Conservation (phyloP, 106 monocot genomes). For the Platanthera zijinensis region DNA sequence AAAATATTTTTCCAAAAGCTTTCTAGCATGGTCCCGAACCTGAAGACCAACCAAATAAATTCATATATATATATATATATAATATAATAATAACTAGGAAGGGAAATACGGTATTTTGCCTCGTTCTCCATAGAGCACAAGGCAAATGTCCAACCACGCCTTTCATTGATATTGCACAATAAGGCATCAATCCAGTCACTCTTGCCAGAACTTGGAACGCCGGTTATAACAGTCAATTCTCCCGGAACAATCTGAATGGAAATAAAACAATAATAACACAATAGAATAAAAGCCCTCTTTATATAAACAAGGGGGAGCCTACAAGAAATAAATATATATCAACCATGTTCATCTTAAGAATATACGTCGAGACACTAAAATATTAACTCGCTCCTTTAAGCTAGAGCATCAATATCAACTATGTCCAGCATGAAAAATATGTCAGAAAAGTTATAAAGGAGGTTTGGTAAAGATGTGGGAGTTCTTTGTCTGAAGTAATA, state of each 20-base stretch:
- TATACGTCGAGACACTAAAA: too few relatives aligned
- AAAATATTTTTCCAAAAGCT: constrained; percentile 86
- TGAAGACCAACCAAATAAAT: constrained; percentile 20
- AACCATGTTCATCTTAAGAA: too few relatives aligned
- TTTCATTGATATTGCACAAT: constrained; percentile 75
- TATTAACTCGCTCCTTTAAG: too few relatives aligned
- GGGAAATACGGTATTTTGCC: constrained; percentile 16
- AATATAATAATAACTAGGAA: neutral
- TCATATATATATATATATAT: neutral
- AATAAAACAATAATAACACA: neutral
- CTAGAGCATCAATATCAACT: too few relatives aligned
- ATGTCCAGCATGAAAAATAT: too few relatives aligned
- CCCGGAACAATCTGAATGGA: constrained; percentile 81
- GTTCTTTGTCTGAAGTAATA: too few relatives aligned
- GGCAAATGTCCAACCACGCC: constrained; percentile 64
- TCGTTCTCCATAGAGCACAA: constrained; percentile 98
- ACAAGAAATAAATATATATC: too few relatives aligned
- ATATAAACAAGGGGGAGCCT: too few relatives aligned
- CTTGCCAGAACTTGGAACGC: constrained; percentile 95
- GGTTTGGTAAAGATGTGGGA: too few relatives aligned
- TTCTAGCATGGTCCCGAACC: constrained; percentile 95
- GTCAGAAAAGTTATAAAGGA: too few relatives aligned
- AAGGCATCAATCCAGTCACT: constrained; percentile 99
- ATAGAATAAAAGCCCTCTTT: too few relatives aligned
- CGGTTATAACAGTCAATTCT: constrained; percentile 79